phyloP scores from a whole-genome alignment of 768 basidiomycete species.

The Cystobasidium tubakii region DNA sequence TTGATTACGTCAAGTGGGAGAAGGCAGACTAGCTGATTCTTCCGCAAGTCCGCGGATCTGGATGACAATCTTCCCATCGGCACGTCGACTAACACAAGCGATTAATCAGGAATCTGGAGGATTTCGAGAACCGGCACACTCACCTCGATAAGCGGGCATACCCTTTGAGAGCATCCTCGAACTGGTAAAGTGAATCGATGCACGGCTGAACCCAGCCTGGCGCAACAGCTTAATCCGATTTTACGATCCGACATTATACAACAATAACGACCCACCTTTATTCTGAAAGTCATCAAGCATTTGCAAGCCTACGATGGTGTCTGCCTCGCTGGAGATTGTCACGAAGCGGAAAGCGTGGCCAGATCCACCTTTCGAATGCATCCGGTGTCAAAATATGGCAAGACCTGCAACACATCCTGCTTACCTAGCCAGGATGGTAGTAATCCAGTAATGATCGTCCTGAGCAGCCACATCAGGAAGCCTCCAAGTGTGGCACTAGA shows the following conservation, averaged over 20 bases:
- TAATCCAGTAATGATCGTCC: background rate
- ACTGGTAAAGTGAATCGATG: background rate
- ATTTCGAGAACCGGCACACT: background rate
- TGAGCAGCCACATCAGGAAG: background rate
- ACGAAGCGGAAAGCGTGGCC: background rate
- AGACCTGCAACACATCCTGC: background rate
- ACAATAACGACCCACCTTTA: background rate
- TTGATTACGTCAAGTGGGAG: constrained; percentile 32
- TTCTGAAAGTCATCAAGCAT: background rate
- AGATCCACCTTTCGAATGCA: background rate
- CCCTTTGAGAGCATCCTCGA: background rate
- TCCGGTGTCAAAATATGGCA: background rate
- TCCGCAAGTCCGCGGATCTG: background rate
- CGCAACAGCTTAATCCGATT: background rate
- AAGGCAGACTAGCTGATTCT: background rate
- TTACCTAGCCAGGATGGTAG: background rate
- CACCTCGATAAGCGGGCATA: background rate
- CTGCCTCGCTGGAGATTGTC: background rate
- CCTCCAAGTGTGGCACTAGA: background rate
- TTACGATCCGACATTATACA: too few species aligned
- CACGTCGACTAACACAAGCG: background rate
- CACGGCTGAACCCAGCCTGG: background rate
- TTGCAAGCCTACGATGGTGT: background rate
- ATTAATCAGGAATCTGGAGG: background rate
- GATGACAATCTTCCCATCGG: constrained; percentile 1